phyloP scores from a whole-genome alignment of 495 filamentous ascomycete species.

The Bryoglossum gracile region DNA sequence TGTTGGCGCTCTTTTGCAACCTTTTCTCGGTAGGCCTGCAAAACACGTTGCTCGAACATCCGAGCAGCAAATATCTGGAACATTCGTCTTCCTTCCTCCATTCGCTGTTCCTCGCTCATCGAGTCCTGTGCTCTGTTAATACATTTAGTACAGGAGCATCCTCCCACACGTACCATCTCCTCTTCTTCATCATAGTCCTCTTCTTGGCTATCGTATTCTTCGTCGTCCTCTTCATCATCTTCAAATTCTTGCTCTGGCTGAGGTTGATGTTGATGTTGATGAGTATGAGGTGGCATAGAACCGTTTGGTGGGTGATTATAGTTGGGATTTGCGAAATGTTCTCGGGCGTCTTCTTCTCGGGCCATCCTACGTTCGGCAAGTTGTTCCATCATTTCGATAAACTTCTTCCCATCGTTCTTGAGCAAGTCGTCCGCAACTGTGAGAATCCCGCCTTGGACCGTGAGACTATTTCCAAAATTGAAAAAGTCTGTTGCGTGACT shows the following conservation, averaged over 20 bases:
- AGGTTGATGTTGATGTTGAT: conserved; percentile 41
- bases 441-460: conserved; percentile 96
- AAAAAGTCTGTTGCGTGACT: conserved; percentile 71
- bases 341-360: conserved; percentile 85
- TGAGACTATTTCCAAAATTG: conserved; percentile 94
- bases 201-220: conserved; percentile 82
- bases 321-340: conserved; percentile 49
- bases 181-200: conserved; percentile 87
- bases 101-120: conserved; percentile 96
- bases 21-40: conserved; percentile 96
- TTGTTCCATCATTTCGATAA: conserved; percentile 99
- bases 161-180: conserved; percentile 55
- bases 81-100: conserved; percentile 98
- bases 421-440: conserved; percentile 97
- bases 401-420: conserved; percentile 98
- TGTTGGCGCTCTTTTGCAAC: conserved; percentile 86
- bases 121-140: conserved; percentile 55
- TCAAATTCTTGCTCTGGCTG: conserved; percentile 67
- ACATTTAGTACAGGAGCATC: conserved; percentile 24
- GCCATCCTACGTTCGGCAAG: conserved; percentile 96
- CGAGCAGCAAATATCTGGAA: conserved; percentile 99
- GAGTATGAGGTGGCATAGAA: conserved; percentile 31
- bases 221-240: conserved; percentile 56
- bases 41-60: conserved; percentile 97
- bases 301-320: conserved; percentile 34